phyloP scores from a whole-genome alignment of 2,329 filamentous ascomycete species.

The Dothistroma septosporum region DNA sequence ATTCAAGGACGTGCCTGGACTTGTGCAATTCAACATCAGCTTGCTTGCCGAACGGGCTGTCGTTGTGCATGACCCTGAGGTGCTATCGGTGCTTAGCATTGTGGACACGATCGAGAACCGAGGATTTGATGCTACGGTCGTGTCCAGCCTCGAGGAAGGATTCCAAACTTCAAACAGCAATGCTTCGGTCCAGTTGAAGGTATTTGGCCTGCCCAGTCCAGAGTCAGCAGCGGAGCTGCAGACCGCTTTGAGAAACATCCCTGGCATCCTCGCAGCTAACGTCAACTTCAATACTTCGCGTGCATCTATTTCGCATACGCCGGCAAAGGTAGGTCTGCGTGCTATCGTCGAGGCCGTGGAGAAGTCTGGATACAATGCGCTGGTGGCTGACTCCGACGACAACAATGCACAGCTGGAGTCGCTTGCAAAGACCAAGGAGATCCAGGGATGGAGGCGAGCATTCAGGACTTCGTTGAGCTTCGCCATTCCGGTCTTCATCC shows the following conservation, averaged over 20 bases:
- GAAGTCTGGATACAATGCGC: constrained; percentile 76
- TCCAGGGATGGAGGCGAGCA: constrained; percentile 82
- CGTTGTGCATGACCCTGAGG: constrained; percentile 71
- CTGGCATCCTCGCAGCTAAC: constrained; percentile 70
- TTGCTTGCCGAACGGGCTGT: constrained; percentile 88
- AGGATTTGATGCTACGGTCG: constrained; percentile 79
- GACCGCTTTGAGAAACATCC: constrained; percentile 57
- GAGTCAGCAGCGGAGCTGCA: constrained; percentile 69
- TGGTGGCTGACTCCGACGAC: constrained; percentile 87
- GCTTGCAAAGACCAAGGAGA: constrained; percentile 91
- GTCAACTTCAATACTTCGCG: constrained; percentile 71
- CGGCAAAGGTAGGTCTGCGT: constrained; percentile 70
- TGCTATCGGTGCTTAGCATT: constrained; percentile 69
- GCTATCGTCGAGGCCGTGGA: constrained; percentile 79
- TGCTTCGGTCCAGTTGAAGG: constrained; percentile 69
- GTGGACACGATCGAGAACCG: constrained; percentile 80
- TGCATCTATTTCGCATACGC: constrained; percentile 68
- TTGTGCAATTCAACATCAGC: constrained; percentile 91
- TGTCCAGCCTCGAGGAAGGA: constrained; percentile 66
- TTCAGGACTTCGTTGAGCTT: constrained; percentile 76
- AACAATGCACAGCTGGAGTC: constrained; percentile 97
- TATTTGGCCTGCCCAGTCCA: constrained; percentile 76
- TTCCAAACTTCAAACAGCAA: constrained; percentile 51
- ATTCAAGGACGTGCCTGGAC: constrained; percentile 70
- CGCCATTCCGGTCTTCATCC: constrained; percentile 82